Base-by-base conservation (phyloP, 306 rosid species). In the Quercus suber region DNA sequence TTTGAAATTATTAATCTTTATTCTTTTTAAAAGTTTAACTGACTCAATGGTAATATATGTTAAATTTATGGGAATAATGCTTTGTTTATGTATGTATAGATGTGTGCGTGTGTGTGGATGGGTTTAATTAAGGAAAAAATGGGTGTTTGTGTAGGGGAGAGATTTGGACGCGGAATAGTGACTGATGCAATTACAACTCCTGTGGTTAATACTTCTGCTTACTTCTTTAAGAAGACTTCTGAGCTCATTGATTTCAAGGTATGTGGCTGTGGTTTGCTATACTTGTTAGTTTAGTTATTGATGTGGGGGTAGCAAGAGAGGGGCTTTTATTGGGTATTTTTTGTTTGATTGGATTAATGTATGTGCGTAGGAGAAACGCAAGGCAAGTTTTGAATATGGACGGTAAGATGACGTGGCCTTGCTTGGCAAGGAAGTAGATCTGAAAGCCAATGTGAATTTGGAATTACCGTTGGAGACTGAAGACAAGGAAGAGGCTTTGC, bases 101-200 rank as follows among this genome's bases (percentile, higher is more conserved):
- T 37, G 10, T 37, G 0, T 37, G 45, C 7, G 11, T 37, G 45
- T 37, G 43, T 37, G 43, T 1, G 43, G 10, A 37, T 37, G 45
- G 45, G 10, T 0, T 41, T 41, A 2, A 41, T 41, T 41, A 41
- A 41, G 45, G 45, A 41, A 41, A 37, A 41, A 8, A 41, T 67
- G 49, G 64, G 80, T 74, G 70, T 23, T 18, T 60, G 23, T 79
- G 81, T 74, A 94, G 98, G 90, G 78, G 98, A 94, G 81, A 89
- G 98, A 86, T 81, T 88, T 84, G 98, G 98, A 65, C 93, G 98
- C 27, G 94, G 93, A 31, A 90, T 91, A 25, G 92, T 76, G 35
- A 91, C 95, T 55, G 98, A 94, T 80, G 98, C 97, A 41, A 90
- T 94, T 74, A 94, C 98, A 5, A 94, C 98, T 4, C 98, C 97